Evolutionary conservation across 139 green algal species (phyloP), one percentile per base, ranked within the genome.

Genomic region (Eudorina sp.): DNA sequence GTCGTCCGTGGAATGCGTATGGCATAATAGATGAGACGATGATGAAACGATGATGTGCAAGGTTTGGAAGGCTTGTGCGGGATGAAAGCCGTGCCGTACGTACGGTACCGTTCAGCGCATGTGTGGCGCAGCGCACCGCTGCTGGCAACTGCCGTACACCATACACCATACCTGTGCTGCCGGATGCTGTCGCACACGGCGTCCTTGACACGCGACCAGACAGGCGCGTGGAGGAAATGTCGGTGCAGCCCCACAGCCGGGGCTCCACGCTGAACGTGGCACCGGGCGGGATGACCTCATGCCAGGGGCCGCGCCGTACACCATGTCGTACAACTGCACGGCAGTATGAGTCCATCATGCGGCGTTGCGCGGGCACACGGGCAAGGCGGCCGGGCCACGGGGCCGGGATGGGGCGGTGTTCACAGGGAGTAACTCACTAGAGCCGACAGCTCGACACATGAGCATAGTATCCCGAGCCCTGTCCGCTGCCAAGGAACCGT

Each of bases 101-200:
- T 72, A 72, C 62, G 16, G 21, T 38, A 29, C 62, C 62, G 62
- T 72, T 40, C 62, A 55, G 48, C 48, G 48, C 11, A 21, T 55
- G 11, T 7, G 19, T 41, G 11, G 31, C n/a, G 25, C 55, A n/a
- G 55, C n/a, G 55, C 85, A 1, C 60, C n/a, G n/a, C n/a, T n/a
- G n/a, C n/a, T n/a, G n/a, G n/a, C n/a, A n/a, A n/a, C n/a, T n/a
- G n/a, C n/a, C n/a, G n/a, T n/a, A n/a, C n/a, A n/a, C n/a, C n/a
- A n/a, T n/a, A n/a, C n/a, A n/a, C n/a, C n/a, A n/a, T n/a, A 92
- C 92, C 91, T 90, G 25, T 53, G 68, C 29, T 96, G 92, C 3
- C 94, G 85, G 0, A 99, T 78, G 23, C 82, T 85, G 83, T 99
- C 97, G 91, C 97, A 98, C 46, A 99, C 93, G 6, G 97, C 97